Conservation (phyloP, 2,329 filamentous ascomycete species). For the Cordyceps fumosorosea region DNA sequence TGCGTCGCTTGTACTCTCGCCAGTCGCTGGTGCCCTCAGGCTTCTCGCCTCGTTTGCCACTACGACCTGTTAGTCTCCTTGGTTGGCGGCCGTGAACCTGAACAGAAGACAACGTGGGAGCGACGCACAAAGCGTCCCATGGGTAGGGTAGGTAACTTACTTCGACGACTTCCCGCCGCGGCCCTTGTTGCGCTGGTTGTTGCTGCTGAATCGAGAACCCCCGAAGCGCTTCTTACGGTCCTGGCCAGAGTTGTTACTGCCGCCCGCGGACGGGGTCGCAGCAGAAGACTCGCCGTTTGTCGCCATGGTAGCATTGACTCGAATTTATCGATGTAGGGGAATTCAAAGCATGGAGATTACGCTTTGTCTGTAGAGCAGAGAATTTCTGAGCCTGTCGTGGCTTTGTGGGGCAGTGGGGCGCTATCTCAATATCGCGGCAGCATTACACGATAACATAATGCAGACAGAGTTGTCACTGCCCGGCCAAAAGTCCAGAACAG, state of each 20-base stretch:
- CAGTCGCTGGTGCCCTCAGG: conserved; percentile 34
- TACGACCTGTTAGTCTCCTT: conserved; percentile 9
- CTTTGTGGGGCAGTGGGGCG: conserved; percentile 9
- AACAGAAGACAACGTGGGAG: background rate
- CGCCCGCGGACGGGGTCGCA: background rate
- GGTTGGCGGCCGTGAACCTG: conserved; percentile 3
- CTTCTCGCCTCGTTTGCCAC: conserved; percentile 24
- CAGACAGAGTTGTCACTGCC: too few species aligned
- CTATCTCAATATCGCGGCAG: background rate
- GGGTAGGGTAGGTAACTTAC: conserved; percentile 1
- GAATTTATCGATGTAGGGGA: background rate
- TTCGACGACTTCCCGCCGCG: conserved; percentile 4
- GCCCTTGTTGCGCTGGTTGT: conserved; percentile 6
- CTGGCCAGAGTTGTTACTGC: background rate
- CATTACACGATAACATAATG: background rate
- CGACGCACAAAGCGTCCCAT: background rate
- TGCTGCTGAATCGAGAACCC: conserved; percentile 3
- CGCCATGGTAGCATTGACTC: conserved; percentile 12
- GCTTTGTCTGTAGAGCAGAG: background rate
- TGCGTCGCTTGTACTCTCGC: conserved; percentile 36
- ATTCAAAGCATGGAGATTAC: background rate
- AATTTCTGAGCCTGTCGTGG: conserved; percentile 1
- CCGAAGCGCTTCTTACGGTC: conserved; percentile 10
- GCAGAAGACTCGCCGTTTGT: conserved; percentile 12
- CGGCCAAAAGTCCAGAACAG: background rate